Evolutionary conservation across 345 rosid genomes (phyloP).

Genomic region (Aquilaria sinensis): DNA sequence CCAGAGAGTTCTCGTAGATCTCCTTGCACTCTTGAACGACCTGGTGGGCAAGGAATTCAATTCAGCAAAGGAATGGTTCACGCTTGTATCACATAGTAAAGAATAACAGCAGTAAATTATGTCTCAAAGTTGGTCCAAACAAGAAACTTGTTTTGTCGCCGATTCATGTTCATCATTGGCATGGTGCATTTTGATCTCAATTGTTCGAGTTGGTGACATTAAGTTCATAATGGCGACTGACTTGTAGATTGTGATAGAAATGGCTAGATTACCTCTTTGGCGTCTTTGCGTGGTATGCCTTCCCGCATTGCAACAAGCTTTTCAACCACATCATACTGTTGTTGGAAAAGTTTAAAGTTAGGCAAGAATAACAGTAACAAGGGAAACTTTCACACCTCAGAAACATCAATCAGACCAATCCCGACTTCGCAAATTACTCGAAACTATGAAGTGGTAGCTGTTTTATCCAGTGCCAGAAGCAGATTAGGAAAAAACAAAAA

Average conservation of each 20-base stretch:
- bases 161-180: too few relatives aligned
- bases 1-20: constrained; percentile 74
- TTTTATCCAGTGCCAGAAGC: not conserved
- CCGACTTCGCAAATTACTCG: not conserved
- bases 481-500: not conserved
- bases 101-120: too few relatives aligned
- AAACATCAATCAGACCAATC: not conserved
- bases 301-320: constrained; percentile 84
- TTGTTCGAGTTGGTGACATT: too few relatives aligned
- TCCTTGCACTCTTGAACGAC: constrained; percentile 93
- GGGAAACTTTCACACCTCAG: not conserved
- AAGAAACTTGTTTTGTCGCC: too few relatives aligned
- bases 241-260: not conserved
- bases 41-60: constrained; percentile 25
- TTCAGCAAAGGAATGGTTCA: not conserved
- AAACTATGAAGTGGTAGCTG: too few relatives aligned
- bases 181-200: too few relatives aligned
- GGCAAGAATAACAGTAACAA: not conserved
- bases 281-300: constrained; percentile 88
- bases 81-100: too few relatives aligned
- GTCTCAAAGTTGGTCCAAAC: not conserved
- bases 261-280: constrained; percentile 64
- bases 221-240: too few relatives aligned
- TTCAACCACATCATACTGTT: constrained; percentile 49
- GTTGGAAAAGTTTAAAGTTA: not conserved